These are phyloP conservation scores for Colletotrichum zoysiae DNA, from an alignment of 2,329 filamentous ascomycete genomes.

Conservation along the genomic window DNA sequence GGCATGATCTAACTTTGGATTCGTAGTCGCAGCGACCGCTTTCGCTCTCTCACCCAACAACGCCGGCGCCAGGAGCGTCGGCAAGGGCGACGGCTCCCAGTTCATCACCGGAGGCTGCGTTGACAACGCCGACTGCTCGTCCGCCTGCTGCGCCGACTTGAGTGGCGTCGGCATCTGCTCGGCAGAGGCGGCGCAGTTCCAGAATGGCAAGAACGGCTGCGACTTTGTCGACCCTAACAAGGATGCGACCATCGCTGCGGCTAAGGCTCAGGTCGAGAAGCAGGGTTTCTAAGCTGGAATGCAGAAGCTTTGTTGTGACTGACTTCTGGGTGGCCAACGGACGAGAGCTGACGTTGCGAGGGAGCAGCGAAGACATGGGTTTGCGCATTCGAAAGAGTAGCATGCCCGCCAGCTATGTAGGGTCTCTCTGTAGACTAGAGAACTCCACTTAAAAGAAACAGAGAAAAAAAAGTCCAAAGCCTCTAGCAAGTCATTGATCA, in stretches of 20 bases:
- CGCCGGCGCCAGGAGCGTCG: conserved; percentile 40
- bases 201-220: conserved; percentile 51
- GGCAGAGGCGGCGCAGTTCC: conserved; percentile 46
- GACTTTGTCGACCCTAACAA: conserved; percentile 47
- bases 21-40: conserved; percentile 41
- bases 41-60: conserved; percentile 45
- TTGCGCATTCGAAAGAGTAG: not conserved
- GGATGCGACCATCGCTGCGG: conserved; percentile 36
- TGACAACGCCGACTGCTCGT: conserved; percentile 47
- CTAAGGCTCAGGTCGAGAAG: conserved; percentile 34
- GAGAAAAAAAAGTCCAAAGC: not conserved
- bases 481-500: not conserved
- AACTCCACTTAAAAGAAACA: not conserved
- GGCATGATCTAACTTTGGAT: not conserved
- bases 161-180: conserved; percentile 48
- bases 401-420: no score
- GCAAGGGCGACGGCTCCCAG: conserved; percentile 43
- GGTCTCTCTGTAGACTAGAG: no score
- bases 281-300: conserved; percentile 40
- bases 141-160: conserved; percentile 47
- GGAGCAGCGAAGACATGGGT: no score
- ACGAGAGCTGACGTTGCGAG: no score
- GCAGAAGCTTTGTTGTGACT: conserved; percentile 9
- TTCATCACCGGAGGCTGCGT: conserved; percentile 50
- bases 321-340: not conserved